These are phyloP conservation scores for Hyparrhenia diplandra DNA, from an alignment of 176 grass and related monocot genomes.

Conservation along the genomic window DNA sequence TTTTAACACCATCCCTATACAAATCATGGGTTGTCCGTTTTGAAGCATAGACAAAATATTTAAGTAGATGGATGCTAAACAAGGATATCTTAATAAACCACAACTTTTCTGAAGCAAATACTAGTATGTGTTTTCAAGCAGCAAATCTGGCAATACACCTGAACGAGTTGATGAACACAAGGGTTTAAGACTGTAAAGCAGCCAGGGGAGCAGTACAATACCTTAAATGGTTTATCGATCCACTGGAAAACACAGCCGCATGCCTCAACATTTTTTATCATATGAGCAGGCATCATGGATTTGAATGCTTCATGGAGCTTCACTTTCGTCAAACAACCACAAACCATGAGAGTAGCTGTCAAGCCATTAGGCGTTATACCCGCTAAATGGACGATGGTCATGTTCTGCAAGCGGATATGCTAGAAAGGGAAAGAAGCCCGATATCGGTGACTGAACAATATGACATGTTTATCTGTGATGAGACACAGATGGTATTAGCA, in stretches of 20 bases:
- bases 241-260: constrained; percentile 70
- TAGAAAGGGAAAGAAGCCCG: constrained; percentile 72
- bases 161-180: neutral
- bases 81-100: neutral
- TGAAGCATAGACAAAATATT: neutral
- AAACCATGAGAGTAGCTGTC: constrained; percentile 58
- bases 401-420: constrained; percentile 66
- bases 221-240: constrained; percentile 80
- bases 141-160: neutral
- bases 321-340: constrained; percentile 63
- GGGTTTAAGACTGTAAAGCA: neutral
- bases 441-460: constrained; percentile 81
- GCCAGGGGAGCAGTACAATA: constrained; percentile 13
- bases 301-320: constrained; percentile 73
- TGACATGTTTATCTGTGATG: constrained; percentile 83
- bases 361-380: constrained; percentile 71
- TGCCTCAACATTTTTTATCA: constrained; percentile 53
- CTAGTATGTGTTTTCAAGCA: neutral
- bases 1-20: neutral
- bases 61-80: no score
- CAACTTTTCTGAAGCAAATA: neutral
- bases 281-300: constrained; percentile 47
- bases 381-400: constrained; percentile 69
- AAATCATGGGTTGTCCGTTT: neutral
- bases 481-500: constrained; percentile 1